Evolutionary conservation across 1,139 yeast genomes (phyloP).

Genomic region (Taiozyma onychis): DNA sequence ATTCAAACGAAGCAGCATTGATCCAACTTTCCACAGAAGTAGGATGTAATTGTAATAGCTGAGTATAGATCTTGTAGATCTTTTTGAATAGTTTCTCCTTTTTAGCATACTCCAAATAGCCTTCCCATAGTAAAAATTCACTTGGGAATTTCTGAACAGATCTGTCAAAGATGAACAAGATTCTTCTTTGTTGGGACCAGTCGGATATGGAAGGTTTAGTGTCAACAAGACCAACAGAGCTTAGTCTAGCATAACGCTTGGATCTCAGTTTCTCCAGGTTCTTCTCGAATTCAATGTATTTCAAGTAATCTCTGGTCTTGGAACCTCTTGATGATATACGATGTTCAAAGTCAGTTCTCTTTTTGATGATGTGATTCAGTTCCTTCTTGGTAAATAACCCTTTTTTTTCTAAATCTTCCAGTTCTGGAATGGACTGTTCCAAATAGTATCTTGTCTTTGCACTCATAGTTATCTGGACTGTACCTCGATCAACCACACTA

Average conservation of each 20-base stretch:
- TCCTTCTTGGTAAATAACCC: slow-evolving; percentile 80
- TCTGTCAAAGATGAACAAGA: slow-evolving; percentile 78
- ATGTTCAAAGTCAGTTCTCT: slow-evolving; percentile 94
- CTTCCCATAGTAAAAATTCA: slow-evolving; percentile 72
- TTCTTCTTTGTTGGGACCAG: slow-evolving; percentile 82
- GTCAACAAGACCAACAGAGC: slow-evolving; percentile 40
- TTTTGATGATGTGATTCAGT: slow-evolving; percentile 79
- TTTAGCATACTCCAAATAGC: slow-evolving; percentile 71
- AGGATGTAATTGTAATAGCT: slow-evolving; percentile 84
- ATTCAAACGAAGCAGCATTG: slow-evolving; percentile 91
- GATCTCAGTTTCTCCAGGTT: slow-evolving; percentile 74
- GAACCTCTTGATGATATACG: slow-evolving; percentile 82
- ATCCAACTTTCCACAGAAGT: slow-evolving; percentile 88
- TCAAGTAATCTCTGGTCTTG: slow-evolving; percentile 68
- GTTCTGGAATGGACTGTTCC: slow-evolving; percentile 85
- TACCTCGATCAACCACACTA: neutral
- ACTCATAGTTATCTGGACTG: slow-evolving; percentile 40
- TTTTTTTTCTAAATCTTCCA: slow-evolving; percentile 78
- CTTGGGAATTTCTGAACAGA: slow-evolving; percentile 78
- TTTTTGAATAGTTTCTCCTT: slow-evolving; percentile 69
- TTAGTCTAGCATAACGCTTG: slow-evolving; percentile 63
- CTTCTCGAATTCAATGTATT: slow-evolving; percentile 76
- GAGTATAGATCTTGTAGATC: slow-evolving; percentile 76
- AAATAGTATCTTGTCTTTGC: slow-evolving; percentile 72
- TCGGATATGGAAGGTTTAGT: slow-evolving; percentile 59